Evolutionary conservation across 176 grass and related monocot genomes (phyloP).

Genomic region (Eragrostis curvula): DNA sequence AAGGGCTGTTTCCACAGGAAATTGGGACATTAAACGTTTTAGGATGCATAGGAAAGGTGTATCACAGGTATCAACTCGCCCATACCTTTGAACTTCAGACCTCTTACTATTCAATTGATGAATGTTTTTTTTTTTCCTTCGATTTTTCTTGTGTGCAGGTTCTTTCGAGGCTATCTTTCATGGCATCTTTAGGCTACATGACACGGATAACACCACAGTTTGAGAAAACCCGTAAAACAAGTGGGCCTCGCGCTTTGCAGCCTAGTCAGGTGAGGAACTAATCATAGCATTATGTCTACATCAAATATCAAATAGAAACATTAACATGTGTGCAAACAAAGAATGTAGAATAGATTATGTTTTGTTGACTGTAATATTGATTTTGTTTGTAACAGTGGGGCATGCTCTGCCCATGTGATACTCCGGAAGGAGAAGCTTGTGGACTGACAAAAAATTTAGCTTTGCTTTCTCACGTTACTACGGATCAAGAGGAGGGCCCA

Average conservation of each 20-base stretch:
- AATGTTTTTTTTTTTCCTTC: not conserved
- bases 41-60: constrained; percentile 97
- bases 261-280: constrained; percentile 79
- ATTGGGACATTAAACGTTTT: constrained; percentile 96
- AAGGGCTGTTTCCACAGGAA: constrained; percentile 89
- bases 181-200: constrained; percentile 93
- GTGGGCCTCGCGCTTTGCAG: constrained; percentile 96
- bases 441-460: constrained; percentile 98
- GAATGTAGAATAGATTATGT: not conserved
- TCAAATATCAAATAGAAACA: constrained; percentile 14
- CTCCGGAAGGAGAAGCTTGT: constrained; percentile 98
- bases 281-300: not conserved
- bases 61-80: constrained; percentile 72
- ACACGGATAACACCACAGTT: constrained; percentile 98
- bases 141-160: constrained; percentile 49
- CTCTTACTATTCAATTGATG: not conserved
- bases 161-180: constrained; percentile 92
- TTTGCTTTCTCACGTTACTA: constrained; percentile 92
- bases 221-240: constrained; percentile 98
- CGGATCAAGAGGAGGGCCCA: constrained; percentile 86
- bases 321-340: not conserved
- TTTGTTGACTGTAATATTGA: not conserved
- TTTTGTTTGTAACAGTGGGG: constrained; percentile 81
- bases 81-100: constrained; percentile 13
- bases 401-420: constrained; percentile 99